A percentile compares a stretch with the other conserved stretches of the same genome.
These are phyloP conservation scores for Boletus rubropictus DNA, from an alignment of 768 basidiomycete species.

Conservation along the genomic window DNA sequence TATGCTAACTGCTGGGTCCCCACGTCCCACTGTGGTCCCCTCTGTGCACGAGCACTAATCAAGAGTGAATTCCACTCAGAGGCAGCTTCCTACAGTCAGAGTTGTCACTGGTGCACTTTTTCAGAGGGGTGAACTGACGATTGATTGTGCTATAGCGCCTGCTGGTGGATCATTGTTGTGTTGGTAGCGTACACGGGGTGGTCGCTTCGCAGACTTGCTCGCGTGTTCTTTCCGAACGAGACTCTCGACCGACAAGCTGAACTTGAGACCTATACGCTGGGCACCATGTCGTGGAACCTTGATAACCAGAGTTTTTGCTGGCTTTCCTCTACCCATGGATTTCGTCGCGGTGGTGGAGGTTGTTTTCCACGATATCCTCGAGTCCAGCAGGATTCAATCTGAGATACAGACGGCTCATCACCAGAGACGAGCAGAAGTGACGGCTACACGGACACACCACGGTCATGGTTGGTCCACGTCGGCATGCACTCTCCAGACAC, in stretches of 20 bases:
- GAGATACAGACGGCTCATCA: too few species aligned
- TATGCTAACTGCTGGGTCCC: constrained; percentile 74
- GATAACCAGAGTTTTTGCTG: constrained; percentile 51
- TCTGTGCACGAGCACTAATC: constrained; percentile 69
- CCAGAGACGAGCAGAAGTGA: too few species aligned
- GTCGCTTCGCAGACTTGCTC: constrained; percentile 42
- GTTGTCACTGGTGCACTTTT: not conserved
- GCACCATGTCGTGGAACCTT: constrained; percentile 73
- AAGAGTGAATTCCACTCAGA: constrained; percentile 84
- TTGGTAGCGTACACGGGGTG: constrained; percentile 38
- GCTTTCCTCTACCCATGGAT: constrained; percentile 38
- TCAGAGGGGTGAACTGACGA: constrained; percentile 42
- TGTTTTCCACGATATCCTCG: constrained; percentile 5
- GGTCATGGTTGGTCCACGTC: constrained; percentile 18
- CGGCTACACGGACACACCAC: not conserved
- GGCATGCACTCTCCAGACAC: constrained; percentile 38
- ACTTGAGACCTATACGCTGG: constrained; percentile 61
- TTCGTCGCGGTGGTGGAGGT: not conserved
- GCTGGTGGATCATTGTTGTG: constrained; percentile 49
- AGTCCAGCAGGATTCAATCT: not conserved
- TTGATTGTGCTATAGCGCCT: constrained; percentile 48
- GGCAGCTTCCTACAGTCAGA: constrained; percentile 52
- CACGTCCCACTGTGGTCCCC: constrained; percentile 85
- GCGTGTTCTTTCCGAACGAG: constrained; percentile 47
- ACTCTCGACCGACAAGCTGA: constrained; percentile 52